These are phyloP conservation scores for Debaryomyces udenii DNA, from an alignment of 1,139 yeast species.

Conservation along the genomic window DNA sequence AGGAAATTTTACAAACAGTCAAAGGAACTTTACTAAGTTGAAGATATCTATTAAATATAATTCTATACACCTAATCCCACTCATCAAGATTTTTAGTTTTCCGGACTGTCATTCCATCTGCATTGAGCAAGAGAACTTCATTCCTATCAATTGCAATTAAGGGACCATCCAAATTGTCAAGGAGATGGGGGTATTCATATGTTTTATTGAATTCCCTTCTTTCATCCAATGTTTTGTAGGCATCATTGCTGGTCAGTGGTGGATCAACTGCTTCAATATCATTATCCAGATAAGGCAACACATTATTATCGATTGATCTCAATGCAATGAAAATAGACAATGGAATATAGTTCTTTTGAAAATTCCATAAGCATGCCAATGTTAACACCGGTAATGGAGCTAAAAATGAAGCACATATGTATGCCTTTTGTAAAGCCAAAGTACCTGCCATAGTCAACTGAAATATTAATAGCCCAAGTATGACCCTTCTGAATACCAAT, in stretches of 20 bases:
- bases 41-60: neutral
- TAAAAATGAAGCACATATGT: slow-evolving; percentile 67
- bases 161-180: slow-evolving; percentile 77
- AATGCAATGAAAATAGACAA: slow-evolving; percentile 84
- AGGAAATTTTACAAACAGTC: slow-evolving; percentile 1
- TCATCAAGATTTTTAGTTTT: slow-evolving; percentile 19
- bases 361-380: slow-evolving; percentile 71
- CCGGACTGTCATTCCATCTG: slow-evolving; percentile 49
- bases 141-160: slow-evolving; percentile 70
- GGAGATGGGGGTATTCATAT: slow-evolving; percentile 76
- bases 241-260: slow-evolving; percentile 9
- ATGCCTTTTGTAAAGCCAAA: slow-evolving; percentile 77
- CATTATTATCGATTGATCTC: slow-evolving; percentile 44
- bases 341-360: slow-evolving; percentile 80
- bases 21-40: neutral
- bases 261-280: slow-evolving; percentile 22
- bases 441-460: slow-evolving; percentile 94
- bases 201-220: slow-evolving; percentile 65
- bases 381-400: slow-evolving; percentile 77
- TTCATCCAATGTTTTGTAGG: slow-evolving; percentile 58
- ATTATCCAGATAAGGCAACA: slow-evolving; percentile 15
- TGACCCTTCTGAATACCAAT: slow-evolving; percentile 58
- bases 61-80: slow-evolving; percentile 15
- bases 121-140: slow-evolving; percentile 60
- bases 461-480: slow-evolving; percentile 61